phyloP scores from a whole-genome alignment of 805 yeast species.

The Priceomyces castillae region DNA sequence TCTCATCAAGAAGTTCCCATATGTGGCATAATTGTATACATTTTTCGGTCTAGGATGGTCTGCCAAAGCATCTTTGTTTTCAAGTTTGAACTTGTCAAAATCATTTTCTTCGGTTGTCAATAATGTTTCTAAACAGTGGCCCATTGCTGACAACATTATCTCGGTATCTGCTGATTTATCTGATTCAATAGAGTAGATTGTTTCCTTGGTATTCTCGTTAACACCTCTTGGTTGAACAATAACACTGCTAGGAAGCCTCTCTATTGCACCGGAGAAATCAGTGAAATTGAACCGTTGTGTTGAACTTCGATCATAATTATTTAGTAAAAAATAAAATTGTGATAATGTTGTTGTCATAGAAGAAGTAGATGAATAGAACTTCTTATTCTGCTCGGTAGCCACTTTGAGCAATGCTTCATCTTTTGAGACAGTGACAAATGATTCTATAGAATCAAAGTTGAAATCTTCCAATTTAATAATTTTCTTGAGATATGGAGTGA shows the following conservation, averaged over 20 bases:
- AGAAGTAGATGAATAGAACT: conserved; percentile 78
- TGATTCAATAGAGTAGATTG: conserved; percentile 61
- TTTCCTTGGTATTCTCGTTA: conserved; percentile 20
- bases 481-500: conserved; percentile 54
- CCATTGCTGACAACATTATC: conserved; percentile 67
- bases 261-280: conserved; percentile 45
- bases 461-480: conserved; percentile 66
- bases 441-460: conserved; percentile 54
- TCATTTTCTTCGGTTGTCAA: conserved; percentile 59
- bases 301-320: conserved; percentile 31
- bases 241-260: conserved; percentile 43
- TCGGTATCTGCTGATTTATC: conserved; percentile 69
- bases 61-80: conserved; percentile 10
- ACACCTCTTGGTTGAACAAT: conserved; percentile 51
- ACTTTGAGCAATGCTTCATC: conserved; percentile 53
- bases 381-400: conserved; percentile 36
- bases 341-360: conserved; percentile 76
- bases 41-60: conserved; percentile 18
- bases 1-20: conserved; percentile 72
- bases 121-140: conserved; percentile 75
- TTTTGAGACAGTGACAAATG: conserved; percentile 64
- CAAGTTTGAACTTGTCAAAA: conserved; percentile 40
- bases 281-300: conserved; percentile 31
- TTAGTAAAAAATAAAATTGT: conserved; percentile 71
- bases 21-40: conserved; percentile 67